Percentiles rank a stretch among this genome's conserved stretches.
Evolutionary conservation across 1,284 basidiomycete species (phyloP).

Genomic region (Phylloboletellus chloephorus): DNA sequence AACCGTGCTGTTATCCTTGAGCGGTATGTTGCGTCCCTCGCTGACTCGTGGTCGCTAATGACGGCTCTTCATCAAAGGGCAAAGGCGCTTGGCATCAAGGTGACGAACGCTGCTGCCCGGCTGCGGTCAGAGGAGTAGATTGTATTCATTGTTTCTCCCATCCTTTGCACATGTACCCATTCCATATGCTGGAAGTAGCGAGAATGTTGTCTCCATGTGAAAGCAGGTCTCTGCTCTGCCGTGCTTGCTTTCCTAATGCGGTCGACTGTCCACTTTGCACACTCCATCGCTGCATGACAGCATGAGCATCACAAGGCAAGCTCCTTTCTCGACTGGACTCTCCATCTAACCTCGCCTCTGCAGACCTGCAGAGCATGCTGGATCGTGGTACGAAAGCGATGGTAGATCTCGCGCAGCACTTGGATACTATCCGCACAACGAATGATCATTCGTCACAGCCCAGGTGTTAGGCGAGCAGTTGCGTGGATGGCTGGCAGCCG

Average conservation of each 20-base stretch:
- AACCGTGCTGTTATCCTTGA: constrained; percentile 94
- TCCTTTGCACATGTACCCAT: constrained; percentile 36
- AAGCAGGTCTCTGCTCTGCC: no score
- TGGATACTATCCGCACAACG: constrained; percentile 10
- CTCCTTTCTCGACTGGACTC: not conserved
- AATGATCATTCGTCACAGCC: constrained; percentile 40
- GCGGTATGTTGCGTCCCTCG: constrained; percentile 47
- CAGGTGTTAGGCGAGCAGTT: constrained; percentile 59
- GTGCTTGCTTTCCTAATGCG: constrained; percentile 25
- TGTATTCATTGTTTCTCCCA: constrained; percentile 28
- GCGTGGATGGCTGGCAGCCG: constrained; percentile 56
- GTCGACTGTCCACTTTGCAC: constrained; percentile 16
- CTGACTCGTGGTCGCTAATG: not conserved
- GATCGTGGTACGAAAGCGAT: constrained; percentile 83
- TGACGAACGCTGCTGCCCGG: constrained; percentile 93
- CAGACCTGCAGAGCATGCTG: constrained; percentile 79
- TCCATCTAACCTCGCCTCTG: constrained; percentile 4
- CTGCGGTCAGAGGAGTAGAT: constrained; percentile 88
- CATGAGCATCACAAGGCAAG: constrained; percentile 29
- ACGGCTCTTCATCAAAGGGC: constrained; percentile 51
- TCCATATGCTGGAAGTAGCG: constrained; percentile 36
- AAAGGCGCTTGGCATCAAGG: constrained; percentile 85
- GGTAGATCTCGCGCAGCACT: constrained; percentile 39
- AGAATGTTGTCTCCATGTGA: constrained; percentile 35
- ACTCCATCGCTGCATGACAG: constrained; percentile 6